phyloP scores from a whole-genome alignment of 805 yeast genomes.

The Candida manassasensis region DNA sequence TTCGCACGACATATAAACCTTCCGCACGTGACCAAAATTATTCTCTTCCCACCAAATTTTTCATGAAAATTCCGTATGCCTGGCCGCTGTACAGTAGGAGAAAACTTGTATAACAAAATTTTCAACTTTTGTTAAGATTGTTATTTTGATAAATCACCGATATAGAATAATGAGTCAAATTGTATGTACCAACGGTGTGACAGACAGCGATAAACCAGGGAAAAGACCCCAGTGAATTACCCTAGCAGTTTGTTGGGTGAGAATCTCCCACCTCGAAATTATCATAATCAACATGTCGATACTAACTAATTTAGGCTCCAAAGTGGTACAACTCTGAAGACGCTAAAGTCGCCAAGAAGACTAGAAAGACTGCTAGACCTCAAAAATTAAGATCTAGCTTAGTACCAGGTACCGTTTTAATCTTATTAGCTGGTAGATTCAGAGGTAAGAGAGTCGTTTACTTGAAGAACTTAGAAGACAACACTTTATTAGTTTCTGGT shows the following conservation, averaged over 20 bases:
- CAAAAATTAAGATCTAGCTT: conserved; percentile 93
- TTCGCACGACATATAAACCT: too few species aligned
- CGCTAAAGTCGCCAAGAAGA: conserved; percentile 79
- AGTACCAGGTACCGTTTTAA: conserved; percentile 97
- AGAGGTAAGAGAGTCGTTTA: conserved; percentile 99
- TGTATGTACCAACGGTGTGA: conserved; percentile 21
- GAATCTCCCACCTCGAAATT: neutral
- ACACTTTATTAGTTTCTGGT: conserved; percentile 95
- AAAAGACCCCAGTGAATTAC: neutral
- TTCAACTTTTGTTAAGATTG: conserved; percentile 6
- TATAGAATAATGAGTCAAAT: conserved; percentile 25
- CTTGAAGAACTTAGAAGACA: conserved; percentile 95
- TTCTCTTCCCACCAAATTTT: conserved; percentile 1
- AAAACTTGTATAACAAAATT: conserved; percentile 8
- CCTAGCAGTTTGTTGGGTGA: neutral
- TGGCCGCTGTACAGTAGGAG: neutral
- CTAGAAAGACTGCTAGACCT: conserved; percentile 90
- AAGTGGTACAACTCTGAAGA: conserved; percentile 94
- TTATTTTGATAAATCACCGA: conserved; percentile 8
- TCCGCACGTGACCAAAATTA: neutral
- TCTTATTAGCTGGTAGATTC: conserved; percentile 98
- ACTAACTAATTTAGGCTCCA: conserved; percentile 49
- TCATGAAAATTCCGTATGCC: neutral
- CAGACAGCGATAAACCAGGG: too few species aligned
- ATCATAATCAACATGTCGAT: neutral